Base-by-base conservation (phyloP, 177 flowering plant genomes). In the Vitis hybrid region DNA sequence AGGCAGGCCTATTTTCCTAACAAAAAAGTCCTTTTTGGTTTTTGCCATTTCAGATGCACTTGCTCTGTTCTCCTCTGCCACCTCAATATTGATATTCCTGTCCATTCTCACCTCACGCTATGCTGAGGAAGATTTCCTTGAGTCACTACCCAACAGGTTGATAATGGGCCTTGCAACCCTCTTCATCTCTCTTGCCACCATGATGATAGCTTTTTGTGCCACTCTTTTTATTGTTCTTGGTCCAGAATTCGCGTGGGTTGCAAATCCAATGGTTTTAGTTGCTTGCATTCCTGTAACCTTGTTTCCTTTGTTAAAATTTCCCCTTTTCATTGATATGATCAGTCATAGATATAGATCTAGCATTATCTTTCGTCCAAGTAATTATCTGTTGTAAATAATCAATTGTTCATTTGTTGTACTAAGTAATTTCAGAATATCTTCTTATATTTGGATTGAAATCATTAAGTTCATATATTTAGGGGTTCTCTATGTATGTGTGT, bases 81-180 rank as follows among this genome's bases (percentile, higher is more conserved):
- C 78, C 16, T 72, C 78, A 0, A 61, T 78, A 8, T 50, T 75
- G 10, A 69, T 63, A 29, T 78, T 78, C 71, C 39, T 78, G 59
- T 75, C 78, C 51, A 69, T 78, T 31, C 68, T 78, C 53, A 75
- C 78, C 13, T 74, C 78, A 1, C 72, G 76, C 3, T 75, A 71
- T 31, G 66, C 76, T 10, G 73, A 70, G 31, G 74, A 66, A 20
- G 81, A 78, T 64, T 78, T 75, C 39, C 61, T 75, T 11, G 50
- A 45, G 22, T 69, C 71, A 2, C 22, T 76, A 10, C 78, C 78
- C 4, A 31, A 29, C 10, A 61, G 59, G 51, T 59, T 76, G 63
- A 57, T 76, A 4, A 16, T 58, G 0, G 78, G 78, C 6, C 71
- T 76, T 34, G 29, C 67, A 10, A 54, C 69, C 13, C 71, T 76